Conservation (phyloP, 176 grass and related monocot genomes). For the Musa beccarii region DNA sequence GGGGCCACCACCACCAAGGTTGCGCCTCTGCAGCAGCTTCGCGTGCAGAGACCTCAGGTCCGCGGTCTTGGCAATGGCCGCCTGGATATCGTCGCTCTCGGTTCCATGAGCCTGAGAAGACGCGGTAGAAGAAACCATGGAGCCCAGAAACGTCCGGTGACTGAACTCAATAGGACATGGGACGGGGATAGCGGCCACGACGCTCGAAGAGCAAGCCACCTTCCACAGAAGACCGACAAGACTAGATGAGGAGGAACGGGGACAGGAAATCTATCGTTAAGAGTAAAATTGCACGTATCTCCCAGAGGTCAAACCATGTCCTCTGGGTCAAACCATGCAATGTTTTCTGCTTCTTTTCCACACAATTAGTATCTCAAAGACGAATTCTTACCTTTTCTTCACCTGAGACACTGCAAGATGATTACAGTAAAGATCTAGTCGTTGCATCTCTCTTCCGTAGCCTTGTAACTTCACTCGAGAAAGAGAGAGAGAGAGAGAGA, state of each 20-base stretch:
- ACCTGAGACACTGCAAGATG: no score
- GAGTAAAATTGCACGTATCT: no score
- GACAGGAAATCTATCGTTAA: not conserved
- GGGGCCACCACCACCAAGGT: constrained; percentile 41
- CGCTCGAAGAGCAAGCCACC: not conserved
- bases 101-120: constrained; percentile 3
- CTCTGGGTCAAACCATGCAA: no score
- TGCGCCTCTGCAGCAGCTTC: constrained; percentile 57
- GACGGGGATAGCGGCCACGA: no score
- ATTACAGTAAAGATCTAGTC: no score
- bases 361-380: no score
- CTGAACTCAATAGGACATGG: not conserved
- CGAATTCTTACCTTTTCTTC: no score
- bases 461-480: no score
- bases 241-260: constrained; percentile 17
- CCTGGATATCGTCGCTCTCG: constrained; percentile 47
- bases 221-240: constrained; percentile 6
- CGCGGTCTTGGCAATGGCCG: constrained; percentile 72
- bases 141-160: not conserved
- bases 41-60: constrained; percentile 87
- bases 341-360: no score
- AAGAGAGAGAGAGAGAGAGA: no score
- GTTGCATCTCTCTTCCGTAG: no score
- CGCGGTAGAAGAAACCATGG: constrained; percentile 1
- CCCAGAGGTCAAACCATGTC: no score